phyloP scores from a whole-genome alignment of 2,329 filamentous ascomycete species.

The Curvularia verruculosa region DNA sequence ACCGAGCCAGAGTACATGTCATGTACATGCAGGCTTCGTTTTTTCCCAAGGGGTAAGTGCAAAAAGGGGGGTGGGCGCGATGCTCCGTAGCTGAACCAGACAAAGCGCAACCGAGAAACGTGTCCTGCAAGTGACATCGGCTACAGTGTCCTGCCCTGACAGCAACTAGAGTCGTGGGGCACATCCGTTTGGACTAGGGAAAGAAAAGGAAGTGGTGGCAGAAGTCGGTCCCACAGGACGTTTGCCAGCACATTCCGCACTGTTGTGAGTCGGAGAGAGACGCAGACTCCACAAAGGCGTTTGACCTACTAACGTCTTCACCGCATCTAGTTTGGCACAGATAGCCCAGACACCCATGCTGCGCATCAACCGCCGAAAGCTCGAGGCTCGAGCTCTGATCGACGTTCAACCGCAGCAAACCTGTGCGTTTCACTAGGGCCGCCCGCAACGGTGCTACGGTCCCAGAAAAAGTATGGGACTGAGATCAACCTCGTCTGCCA shows the following conservation, averaged over 20 bases:
- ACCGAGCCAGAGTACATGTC: neutral
- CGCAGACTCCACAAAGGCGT: constrained; percentile 3
- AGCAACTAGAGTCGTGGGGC: constrained; percentile 1
- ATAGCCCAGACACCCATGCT: neutral
- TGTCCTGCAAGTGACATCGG: neutral
- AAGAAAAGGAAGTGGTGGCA: constrained; percentile 4
- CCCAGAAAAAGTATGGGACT: constrained; percentile 5
- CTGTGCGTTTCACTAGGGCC: constrained; percentile 9
- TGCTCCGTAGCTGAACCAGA: neutral
- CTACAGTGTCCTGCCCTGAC: constrained; percentile 1
- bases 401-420: constrained; percentile 9
- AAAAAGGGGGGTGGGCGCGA: neutral
- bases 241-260: constrained; percentile 7
- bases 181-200: neutral
- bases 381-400: neutral
- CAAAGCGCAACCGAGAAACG: neutral
- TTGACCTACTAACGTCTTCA: constrained; percentile 14
- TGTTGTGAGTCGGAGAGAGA: neutral
- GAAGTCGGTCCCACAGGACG: constrained; percentile 1
- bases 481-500: constrained; percentile 11
- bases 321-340: constrained; percentile 4
- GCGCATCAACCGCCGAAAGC: constrained; percentile 4
- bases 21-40: neutral
- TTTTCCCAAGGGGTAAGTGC: neutral
- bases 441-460: constrained; percentile 5